A percentile compares a stretch with the other conserved stretches of the same genome.
Conservation (phyloP, 164 flowering plant species). For the Liriodendron chinense region DNA sequence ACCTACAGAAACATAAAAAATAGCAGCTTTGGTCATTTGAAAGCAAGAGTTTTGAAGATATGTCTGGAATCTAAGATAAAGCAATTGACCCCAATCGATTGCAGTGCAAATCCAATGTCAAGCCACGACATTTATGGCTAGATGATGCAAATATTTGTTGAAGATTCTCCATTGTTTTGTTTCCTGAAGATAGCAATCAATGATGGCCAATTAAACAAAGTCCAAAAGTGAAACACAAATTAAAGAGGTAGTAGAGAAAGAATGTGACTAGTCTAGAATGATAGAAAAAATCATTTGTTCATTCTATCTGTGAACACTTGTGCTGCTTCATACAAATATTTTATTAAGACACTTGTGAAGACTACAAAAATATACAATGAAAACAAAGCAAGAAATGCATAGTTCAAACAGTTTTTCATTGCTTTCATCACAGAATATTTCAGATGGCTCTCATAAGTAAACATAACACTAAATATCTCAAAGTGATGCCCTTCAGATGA, state of each 20-base stretch:
- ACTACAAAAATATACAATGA: neutral
- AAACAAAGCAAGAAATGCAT: neutral
- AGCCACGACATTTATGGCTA: constrained; percentile 70
- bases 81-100: constrained; percentile 92
- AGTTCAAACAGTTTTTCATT: constrained; percentile 9
- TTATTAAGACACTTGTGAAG: neutral
- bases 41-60: neutral
- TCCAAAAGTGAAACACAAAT: neutral
- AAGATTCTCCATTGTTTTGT: constrained; percentile 82
- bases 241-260: neutral
- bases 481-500: neutral
- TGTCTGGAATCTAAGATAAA: constrained; percentile 65
- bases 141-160: constrained; percentile 60
- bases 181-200: constrained; percentile 46
- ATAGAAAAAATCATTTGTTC: too few species aligned
- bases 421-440: neutral
- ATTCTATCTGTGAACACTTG: neutral
- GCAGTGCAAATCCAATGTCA: constrained; percentile 84
- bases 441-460: neutral
- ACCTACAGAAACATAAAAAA: constrained; percentile 14
- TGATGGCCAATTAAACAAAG: neutral
- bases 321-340: neutral
- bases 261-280: too few species aligned
- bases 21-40: neutral
- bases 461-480: too few species aligned